Percentiles rank a stretch among this genome's conserved stretches.
These are phyloP conservation scores for Tetrapisispora taiwanensis DNA, from an alignment of 805 yeast species.

Conservation along the genomic window DNA sequence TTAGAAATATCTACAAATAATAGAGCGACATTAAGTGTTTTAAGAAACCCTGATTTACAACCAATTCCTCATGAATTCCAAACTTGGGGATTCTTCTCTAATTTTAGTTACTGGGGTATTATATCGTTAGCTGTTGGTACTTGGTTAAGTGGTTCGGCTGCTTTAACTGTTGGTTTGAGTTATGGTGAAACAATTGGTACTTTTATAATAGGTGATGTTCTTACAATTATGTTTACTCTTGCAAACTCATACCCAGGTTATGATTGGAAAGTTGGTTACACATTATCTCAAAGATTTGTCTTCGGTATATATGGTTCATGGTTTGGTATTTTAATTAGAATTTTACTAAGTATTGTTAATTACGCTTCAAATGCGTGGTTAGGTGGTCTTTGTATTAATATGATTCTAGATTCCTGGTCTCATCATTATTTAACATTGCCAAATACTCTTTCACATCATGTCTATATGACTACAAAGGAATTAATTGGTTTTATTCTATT, in stretches of 20 bases:
- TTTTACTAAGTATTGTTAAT: conserved; percentile 38
- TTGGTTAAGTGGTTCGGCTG: conserved; percentile 37
- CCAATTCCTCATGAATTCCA: conserved; percentile 23
- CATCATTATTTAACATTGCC: conserved; percentile 29
- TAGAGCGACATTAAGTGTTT: conserved; percentile 22
- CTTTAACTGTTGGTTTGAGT: conserved; percentile 36
- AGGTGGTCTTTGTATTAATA: conserved; percentile 34
- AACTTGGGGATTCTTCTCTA: conserved; percentile 34
- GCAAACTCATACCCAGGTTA: conserved; percentile 41
- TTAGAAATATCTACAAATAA: conserved; percentile 27
- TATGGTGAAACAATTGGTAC: conserved; percentile 39
- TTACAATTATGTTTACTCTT: conserved; percentile 36
- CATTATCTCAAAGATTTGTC: conserved; percentile 36
- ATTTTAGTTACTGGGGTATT: conserved; percentile 37
- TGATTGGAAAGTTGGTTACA: conserved; percentile 41
- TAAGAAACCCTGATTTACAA: conserved; percentile 29
- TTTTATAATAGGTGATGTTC: conserved; percentile 37
- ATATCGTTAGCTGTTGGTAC: conserved; percentile 37
- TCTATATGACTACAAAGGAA: conserved; percentile 31
- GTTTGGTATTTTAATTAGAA: conserved; percentile 34
- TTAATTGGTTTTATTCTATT: conserved; percentile 33
- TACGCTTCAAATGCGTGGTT: conserved; percentile 39
- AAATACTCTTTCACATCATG: conserved; percentile 26
- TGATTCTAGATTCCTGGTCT: conserved; percentile 34
- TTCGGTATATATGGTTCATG: conserved; percentile 39